Evolutionary conservation across 2,329 filamentous ascomycete genomes (phyloP).

Genomic region (Fusarium sp.): DNA sequence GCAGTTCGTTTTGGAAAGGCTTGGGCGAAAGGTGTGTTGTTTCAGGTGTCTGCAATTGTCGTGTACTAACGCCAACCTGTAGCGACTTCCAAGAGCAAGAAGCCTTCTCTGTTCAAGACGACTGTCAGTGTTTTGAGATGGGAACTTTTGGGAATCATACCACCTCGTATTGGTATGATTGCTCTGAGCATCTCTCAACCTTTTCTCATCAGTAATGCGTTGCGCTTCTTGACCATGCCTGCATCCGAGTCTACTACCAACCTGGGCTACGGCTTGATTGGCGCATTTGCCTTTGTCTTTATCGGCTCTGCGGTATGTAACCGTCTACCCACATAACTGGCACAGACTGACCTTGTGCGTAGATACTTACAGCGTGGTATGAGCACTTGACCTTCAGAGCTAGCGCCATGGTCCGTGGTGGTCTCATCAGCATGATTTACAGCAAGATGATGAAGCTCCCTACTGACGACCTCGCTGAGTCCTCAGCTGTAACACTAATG

Average conservation of each 20-base stretch:
- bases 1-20: slow-evolving; percentile 36
- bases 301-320: slow-evolving; percentile 47
- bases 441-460: slow-evolving; percentile 49
- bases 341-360: neutral
- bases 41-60: fast-evolving
- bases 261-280: slow-evolving; percentile 51
- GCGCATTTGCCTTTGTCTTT: slow-evolving; percentile 51
- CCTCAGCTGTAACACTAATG: slow-evolving; percentile 50
- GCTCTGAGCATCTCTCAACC: slow-evolving; percentile 50
- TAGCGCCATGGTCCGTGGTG: slow-evolving; percentile 49
- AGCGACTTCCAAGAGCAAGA: slow-evolving; percentile 34
- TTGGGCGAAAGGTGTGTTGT: slow-evolving; percentile 44
- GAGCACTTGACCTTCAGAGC: slow-evolving; percentile 51
- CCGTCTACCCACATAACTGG: fast-evolving
- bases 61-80: slow-evolving; percentile 4
- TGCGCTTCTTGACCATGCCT: slow-evolving; percentile 47
- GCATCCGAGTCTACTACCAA: slow-evolving; percentile 43
- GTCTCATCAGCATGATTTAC: slow-evolving; percentile 50
- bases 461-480: slow-evolving; percentile 44
- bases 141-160: slow-evolving; percentile 49
- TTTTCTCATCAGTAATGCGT: slow-evolving; percentile 47
- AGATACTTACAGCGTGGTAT: slow-evolving; percentile 49
- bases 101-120: slow-evolving; percentile 47
- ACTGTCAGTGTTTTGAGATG: slow-evolving; percentile 45
- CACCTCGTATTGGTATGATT: slow-evolving; percentile 48